Evolutionary conservation across 805 yeast species (phyloP).

Genomic region (Metschnikowia baotianmanensis): DNA sequence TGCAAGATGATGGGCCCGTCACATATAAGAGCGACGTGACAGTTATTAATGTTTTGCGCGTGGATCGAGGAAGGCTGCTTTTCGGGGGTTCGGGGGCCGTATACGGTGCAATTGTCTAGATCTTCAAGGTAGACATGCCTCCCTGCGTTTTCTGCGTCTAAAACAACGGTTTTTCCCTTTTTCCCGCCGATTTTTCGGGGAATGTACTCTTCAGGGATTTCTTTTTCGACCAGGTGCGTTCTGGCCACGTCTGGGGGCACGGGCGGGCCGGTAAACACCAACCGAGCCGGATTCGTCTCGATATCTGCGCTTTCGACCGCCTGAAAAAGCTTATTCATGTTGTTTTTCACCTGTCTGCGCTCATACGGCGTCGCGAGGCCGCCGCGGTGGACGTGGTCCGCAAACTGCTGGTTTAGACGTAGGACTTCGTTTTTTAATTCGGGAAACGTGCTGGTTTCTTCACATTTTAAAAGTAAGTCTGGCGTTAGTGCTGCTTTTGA

Average conservation of each 20-base stretch:
- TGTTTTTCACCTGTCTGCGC: conserved; percentile 22
- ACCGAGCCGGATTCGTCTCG: conserved; percentile 16
- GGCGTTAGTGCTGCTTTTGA: not conserved
- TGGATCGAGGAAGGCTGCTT: conserved; percentile 23
- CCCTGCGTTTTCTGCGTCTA: conserved; percentile 12
- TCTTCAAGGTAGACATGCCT: conserved; percentile 16
- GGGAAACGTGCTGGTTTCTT: not conserved
- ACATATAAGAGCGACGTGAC: conserved; percentile 19
- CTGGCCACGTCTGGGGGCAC: conserved; percentile 7
- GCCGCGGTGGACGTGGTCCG: conserved; percentile 5
- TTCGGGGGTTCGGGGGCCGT: conserved; percentile 5
- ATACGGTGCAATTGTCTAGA: conserved; percentile 3
- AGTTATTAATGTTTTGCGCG: conserved; percentile 18
- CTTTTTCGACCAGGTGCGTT: not conserved
- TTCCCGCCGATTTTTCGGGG: conserved; percentile 3
- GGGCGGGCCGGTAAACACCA: conserved; percentile 33
- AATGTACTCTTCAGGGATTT: not conserved
- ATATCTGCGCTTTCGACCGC: conserved; percentile 22
- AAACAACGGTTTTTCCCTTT: not conserved
- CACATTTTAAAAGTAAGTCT: conserved; percentile 2
- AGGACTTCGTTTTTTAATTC: conserved; percentile 10
- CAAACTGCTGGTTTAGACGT: conserved; percentile 10
- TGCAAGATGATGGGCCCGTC: conserved; percentile 33
- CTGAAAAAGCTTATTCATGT: conserved; percentile 21
- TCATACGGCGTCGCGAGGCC: conserved; percentile 18